Evolutionary conservation across 495 filamentous ascomycete genomes (phyloP).

Genomic region (Letharia lupina): DNA sequence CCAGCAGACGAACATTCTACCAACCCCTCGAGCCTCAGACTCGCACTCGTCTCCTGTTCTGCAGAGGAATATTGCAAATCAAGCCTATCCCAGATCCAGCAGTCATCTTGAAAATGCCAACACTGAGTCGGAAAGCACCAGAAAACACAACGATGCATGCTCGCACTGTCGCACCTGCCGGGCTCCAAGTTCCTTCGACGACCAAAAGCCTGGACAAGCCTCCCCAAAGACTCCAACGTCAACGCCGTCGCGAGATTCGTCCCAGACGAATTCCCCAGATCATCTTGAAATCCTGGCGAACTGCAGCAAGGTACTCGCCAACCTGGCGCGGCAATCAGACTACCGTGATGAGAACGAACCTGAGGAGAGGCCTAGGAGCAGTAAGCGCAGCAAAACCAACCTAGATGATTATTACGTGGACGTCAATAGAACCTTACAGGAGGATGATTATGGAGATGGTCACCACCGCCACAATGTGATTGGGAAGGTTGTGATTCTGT

Average conservation of each 20-base stretch:
- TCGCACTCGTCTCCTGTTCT: neutral
- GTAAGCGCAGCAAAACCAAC: neutral
- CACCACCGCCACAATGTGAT: neutral
- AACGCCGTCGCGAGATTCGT: neutral
- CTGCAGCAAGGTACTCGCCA: neutral
- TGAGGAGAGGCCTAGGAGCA: neutral
- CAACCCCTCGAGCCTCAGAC: neutral
- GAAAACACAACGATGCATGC: neutral
- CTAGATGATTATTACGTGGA: neutral
- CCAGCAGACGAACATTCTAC: neutral
- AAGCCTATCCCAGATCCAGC: neutral
- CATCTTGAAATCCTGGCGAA: neutral
- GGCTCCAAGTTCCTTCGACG: neutral
- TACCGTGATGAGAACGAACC: neutral
- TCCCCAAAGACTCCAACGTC: neutral
- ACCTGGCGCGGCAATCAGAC: neutral
- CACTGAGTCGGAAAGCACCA: neutral
- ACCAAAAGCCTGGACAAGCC: neutral
- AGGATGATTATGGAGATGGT: neutral
- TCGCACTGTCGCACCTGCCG: neutral
- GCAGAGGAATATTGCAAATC: neutral
- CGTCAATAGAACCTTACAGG: neutral
- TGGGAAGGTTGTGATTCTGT: neutral
- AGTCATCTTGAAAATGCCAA: neutral
- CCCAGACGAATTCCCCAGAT: neutral